Conservation (phyloP, 192 early-diverging fungal species). For the Piromyces finnis region DNA sequence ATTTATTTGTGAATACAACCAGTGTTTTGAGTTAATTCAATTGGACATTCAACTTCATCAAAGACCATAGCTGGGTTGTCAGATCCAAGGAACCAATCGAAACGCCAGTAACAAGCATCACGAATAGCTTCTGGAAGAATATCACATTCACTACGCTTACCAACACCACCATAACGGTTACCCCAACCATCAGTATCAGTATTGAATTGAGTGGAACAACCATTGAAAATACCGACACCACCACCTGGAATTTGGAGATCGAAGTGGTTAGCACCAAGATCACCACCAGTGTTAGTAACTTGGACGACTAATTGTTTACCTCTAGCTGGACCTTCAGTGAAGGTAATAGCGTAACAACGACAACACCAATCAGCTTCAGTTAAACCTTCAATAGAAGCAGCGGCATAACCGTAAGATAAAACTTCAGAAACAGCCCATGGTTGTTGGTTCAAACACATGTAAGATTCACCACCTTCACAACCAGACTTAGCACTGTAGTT, state of each 20-base stretch:
- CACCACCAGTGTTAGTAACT: slow-evolving; percentile 1
- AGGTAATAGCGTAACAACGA: background rate
- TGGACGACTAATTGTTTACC: slow-evolving; percentile 1
- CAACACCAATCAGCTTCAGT: slow-evolving; percentile 1
- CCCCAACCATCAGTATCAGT: slow-evolving; percentile 3
- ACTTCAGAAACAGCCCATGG: background rate
- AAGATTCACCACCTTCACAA: background rate
- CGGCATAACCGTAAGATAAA: slow-evolving; percentile 3
- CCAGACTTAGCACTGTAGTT: background rate
- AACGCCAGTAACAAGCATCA: background rate
- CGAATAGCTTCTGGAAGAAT: background rate
- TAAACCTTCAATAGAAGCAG: background rate
- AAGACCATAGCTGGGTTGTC: background rate
- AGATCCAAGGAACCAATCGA: slow-evolving; percentile 2
- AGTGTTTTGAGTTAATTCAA: background rate
- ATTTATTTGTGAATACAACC: background rate
- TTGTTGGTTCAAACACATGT: slow-evolving; percentile 1
- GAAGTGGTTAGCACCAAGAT: background rate
- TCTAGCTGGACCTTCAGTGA: background rate
- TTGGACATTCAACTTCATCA: background rate
- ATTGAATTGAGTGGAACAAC: slow-evolving; percentile 1
- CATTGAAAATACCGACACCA: slow-evolving; percentile 3
- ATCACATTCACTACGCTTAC: background rate
- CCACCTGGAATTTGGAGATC: slow-evolving; percentile 2
- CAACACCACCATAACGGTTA: background rate